Conservation (phyloP, 2,329 filamentous ascomycete species). For the Ascochyta viciae-villosae region DNA sequence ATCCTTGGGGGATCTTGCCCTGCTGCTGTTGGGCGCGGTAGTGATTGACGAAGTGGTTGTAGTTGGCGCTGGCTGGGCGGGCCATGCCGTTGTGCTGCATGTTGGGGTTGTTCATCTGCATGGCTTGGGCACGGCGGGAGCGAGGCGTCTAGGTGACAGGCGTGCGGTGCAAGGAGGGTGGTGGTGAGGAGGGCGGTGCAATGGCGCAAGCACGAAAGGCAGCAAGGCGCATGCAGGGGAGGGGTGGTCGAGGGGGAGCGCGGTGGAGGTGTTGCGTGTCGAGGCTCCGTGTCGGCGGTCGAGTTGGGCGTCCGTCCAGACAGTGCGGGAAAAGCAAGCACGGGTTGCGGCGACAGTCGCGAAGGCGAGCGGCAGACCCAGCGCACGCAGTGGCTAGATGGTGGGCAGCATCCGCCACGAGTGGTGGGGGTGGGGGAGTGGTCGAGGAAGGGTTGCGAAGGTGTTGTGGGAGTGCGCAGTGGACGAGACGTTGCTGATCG, state of each 20-base stretch:
- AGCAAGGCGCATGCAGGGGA: constrained; percentile 14
- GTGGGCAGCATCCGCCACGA: constrained; percentile 10
- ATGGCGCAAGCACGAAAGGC: not conserved
- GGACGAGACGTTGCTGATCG: constrained; percentile 11
- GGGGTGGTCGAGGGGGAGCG: not conserved
- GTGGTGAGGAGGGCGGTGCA: constrained; percentile 4
- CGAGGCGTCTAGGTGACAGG: constrained; percentile 18
- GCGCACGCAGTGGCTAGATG: constrained; percentile 11
- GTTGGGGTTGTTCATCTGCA: constrained; percentile 46
- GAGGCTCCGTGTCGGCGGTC: constrained; percentile 9
- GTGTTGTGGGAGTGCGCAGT: constrained; percentile 6
- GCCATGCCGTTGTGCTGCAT: constrained; percentile 37
- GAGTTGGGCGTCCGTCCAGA: constrained; percentile 13
- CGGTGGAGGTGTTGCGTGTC: not conserved
- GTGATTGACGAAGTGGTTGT: constrained; percentile 37
- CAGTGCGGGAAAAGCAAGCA: constrained; percentile 13
- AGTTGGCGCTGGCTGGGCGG: constrained; percentile 26
- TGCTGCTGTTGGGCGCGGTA: constrained; percentile 38
- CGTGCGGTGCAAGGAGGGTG: not conserved
- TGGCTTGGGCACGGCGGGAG: constrained; percentile 12
- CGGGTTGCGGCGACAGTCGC: constrained; percentile 6
- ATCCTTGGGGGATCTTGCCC: constrained; percentile 38
- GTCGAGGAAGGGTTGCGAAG: constrained; percentile 2
- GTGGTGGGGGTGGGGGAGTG: not conserved
- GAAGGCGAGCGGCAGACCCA: constrained; percentile 11